Evolutionary conservation across 2,329 filamentous ascomycete species (phyloP).

Genomic region (Periconia sp.): DNA sequence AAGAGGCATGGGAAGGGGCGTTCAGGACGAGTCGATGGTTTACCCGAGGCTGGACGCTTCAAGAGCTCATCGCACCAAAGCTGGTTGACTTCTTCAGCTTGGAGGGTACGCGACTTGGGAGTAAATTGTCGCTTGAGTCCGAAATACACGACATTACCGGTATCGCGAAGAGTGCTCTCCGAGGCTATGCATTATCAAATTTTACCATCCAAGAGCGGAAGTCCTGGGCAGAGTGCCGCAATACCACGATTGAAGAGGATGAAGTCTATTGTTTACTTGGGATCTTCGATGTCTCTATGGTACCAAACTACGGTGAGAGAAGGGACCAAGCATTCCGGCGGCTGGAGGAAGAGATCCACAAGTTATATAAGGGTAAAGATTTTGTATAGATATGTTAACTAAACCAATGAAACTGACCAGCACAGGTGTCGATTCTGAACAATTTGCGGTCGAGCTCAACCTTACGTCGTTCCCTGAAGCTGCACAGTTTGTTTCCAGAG

Average conservation of each 20-base stretch:
- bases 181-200: constrained; percentile 12
- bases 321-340: constrained; percentile 13
- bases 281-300: constrained; percentile 22
- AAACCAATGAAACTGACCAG: constrained; percentile 14
- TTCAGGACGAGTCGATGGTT: constrained; percentile 23
- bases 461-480: constrained; percentile 15
- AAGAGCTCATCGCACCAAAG: constrained; percentile 23
- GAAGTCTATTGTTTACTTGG: constrained; percentile 25
- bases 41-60: constrained; percentile 20
- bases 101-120: constrained; percentile 17
- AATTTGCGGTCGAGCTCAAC: constrained; percentile 14
- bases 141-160: constrained; percentile 21
- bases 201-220: constrained; percentile 22
- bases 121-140: constrained; percentile 15
- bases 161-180: constrained; percentile 15
- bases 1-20: constrained; percentile 13
- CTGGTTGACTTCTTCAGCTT: constrained; percentile 21
- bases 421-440: constrained; percentile 17
- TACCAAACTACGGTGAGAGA: constrained; percentile 18
- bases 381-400: constrained; percentile 12
- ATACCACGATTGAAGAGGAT: constrained; percentile 27
- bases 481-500: constrained; percentile 10
- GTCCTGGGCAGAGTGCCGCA: constrained; percentile 24
- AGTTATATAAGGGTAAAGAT: constrained; percentile 18
- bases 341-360: constrained; percentile 22